Evolutionary conservation across 2,329 filamentous ascomycete genomes (phyloP).

Genomic region (Colletotrichum viniferum): DNA sequence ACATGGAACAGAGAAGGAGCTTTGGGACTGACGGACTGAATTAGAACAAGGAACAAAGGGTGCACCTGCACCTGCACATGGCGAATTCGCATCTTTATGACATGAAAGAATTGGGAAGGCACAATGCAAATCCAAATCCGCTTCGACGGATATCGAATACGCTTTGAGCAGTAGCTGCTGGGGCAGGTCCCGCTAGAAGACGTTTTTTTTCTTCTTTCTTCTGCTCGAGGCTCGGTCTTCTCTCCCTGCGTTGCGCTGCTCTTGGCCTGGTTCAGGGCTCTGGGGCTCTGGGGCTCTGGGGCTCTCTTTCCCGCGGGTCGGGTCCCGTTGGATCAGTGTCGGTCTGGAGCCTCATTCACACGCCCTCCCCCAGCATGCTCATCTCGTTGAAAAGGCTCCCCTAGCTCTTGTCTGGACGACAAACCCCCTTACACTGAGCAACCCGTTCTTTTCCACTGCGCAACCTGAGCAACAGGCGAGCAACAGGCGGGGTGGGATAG

Average conservation of each 20-base stretch:
- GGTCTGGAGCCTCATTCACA: not conserved
- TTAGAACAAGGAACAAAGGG: not conserved
- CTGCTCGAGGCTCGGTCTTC: not conserved
- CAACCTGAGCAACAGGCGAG: conserved; percentile 2
- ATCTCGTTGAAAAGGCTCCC: not conserved
- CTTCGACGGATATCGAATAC: not conserved
- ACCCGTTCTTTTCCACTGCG: conserved; percentile 9
- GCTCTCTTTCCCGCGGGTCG: not conserved
- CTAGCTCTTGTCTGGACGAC: not conserved
- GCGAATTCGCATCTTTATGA: not conserved
- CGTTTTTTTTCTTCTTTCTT: not conserved
- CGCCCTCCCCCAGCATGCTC: not conserved
- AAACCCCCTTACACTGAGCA: conserved; percentile 17
- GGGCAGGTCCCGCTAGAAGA: not conserved
- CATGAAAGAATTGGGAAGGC: not conserved
- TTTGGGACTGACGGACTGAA: not conserved
- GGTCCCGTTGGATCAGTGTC: not conserved
- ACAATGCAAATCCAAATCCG: not conserved
- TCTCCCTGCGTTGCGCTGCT: not conserved
- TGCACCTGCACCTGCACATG: not conserved
- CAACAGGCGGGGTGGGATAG: not conserved
- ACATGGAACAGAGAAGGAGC: not conserved
- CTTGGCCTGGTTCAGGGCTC: not conserved
- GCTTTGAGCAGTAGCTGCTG: not conserved
- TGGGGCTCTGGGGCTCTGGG: not conserved